phyloP scores from a whole-genome alignment of 176 grass and related monocot species.

The Oryza glaberrima region DNA sequence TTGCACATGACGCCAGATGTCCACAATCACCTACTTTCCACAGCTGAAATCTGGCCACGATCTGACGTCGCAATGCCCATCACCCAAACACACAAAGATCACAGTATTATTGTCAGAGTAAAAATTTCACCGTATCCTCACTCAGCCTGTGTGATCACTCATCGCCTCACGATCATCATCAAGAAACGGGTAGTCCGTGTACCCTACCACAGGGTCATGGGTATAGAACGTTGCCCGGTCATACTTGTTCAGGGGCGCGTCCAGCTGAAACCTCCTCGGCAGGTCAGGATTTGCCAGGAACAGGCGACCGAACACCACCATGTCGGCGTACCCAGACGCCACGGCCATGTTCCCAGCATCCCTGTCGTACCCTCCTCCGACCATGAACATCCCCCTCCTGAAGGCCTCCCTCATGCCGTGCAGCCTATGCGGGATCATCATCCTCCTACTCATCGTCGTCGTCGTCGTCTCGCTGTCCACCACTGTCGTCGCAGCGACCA shows the following conservation, averaged over 20 bases:
- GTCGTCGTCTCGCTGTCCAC: neutral
- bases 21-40: neutral
- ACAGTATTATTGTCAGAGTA: neutral
- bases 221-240: slow-evolving; percentile 58
- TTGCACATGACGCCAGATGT: neutral
- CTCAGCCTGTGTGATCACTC: neutral
- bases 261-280: slow-evolving; percentile 45
- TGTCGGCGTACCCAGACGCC: slow-evolving; percentile 47
- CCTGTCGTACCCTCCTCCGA: slow-evolving; percentile 54
- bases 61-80: neutral
- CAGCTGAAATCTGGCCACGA: neutral
- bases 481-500: neutral
- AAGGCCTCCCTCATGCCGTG: slow-evolving; percentile 56
- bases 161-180: slow-evolving; percentile 24
- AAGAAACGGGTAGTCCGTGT: slow-evolving; percentile 62
- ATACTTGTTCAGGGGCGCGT: slow-evolving; percentile 51
- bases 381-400: slow-evolving; percentile 45
- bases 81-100: neutral
- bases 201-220: slow-evolving; percentile 48
- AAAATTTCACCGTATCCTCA: neutral
- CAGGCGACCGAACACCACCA: slow-evolving; percentile 55
- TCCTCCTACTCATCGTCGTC: neutral
- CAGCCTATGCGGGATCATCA: slow-evolving; percentile 40
- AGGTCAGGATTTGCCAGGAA: slow-evolving; percentile 73
- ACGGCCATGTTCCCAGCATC: slow-evolving; percentile 56